A percentile compares a stretch with the other conserved stretches of the same genome.
phyloP scores from a whole-genome alignment of 1,139 yeast species.

The Kluyveromyces marxianus region DNA sequence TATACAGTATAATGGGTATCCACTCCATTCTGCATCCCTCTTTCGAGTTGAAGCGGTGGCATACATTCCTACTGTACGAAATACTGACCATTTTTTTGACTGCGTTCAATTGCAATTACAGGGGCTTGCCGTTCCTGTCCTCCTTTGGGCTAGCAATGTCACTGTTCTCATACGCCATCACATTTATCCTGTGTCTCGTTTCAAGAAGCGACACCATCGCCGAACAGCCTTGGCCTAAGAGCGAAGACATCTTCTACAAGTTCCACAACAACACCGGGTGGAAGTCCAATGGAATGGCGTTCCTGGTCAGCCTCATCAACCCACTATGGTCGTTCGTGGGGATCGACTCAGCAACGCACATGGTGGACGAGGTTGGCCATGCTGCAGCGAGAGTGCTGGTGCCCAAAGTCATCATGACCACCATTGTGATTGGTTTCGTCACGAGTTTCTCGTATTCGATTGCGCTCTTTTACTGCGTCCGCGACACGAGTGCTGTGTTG shows the following conservation, averaged over 20 bases:
- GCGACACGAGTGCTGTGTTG: slow-evolving; percentile 40
- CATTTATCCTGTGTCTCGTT: slow-evolving; percentile 42
- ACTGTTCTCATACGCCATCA: slow-evolving; percentile 39
- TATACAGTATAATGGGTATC: slow-evolving; percentile 43
- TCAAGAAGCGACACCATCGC: slow-evolving; percentile 32
- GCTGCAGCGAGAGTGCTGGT: slow-evolving; percentile 40
- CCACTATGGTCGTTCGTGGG: slow-evolving; percentile 56
- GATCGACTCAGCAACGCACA: slow-evolving; percentile 53
- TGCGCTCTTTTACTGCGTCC: slow-evolving; percentile 52
- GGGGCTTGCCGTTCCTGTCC: slow-evolving; percentile 34
- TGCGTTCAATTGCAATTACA: slow-evolving; percentile 33
- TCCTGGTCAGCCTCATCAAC: slow-evolving; percentile 52
- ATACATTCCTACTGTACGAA: slow-evolving; percentile 41
- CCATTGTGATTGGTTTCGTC: slow-evolving; percentile 50
- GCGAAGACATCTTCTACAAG: slow-evolving; percentile 43
- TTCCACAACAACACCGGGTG: slow-evolving; percentile 52
- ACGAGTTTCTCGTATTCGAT: slow-evolving; percentile 39
- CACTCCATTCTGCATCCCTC: slow-evolving; percentile 41
- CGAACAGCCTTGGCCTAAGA: slow-evolving; percentile 33
- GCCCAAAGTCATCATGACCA: slow-evolving; percentile 49
- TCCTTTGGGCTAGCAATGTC: slow-evolving; percentile 43
- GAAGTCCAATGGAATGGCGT: slow-evolving; percentile 47
- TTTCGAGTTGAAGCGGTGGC: slow-evolving; percentile 42
- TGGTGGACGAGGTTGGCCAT: slow-evolving; percentile 49
- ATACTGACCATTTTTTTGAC: slow-evolving; percentile 28